A percentile compares a stretch with the other conserved stretches of the same genome.
phyloP scores from a whole-genome alignment of 106 monocot genomes.

The Allium fistulosum region DNA sequence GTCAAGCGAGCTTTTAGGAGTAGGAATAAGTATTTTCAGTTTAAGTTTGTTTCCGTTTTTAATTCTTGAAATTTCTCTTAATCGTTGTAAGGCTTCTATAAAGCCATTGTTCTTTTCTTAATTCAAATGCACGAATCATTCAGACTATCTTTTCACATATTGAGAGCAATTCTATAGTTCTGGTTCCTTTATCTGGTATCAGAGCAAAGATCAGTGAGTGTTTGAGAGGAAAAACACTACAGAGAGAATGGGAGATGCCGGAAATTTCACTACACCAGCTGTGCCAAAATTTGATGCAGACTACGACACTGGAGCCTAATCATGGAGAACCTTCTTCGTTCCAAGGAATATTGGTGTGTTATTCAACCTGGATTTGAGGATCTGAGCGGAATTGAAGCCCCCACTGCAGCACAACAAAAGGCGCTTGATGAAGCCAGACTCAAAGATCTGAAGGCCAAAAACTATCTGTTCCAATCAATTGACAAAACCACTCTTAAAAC shows the following conservation, averaged over 20 bases:
- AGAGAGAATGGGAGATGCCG: not conserved
- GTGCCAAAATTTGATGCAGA: not conserved
- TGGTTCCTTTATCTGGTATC: not conserved
- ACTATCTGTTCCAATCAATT: not conserved
- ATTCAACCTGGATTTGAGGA: not conserved
- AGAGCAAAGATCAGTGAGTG: not conserved
- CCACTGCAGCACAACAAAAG: not conserved
- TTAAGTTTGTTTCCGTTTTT: no score
- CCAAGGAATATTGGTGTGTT: not conserved
- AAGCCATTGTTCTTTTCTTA: no score
- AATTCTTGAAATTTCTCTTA: no score
- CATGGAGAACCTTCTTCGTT: not conserved
- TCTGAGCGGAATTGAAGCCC: not conserved
- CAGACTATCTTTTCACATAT: no score
- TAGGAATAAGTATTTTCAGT: no score
- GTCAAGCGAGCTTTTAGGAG: no score
- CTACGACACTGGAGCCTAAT: not conserved
- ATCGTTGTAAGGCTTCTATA: no score
- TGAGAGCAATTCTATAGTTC: no score
- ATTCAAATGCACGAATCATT: no score
- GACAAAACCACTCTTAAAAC: not conserved
- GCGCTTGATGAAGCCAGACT: not conserved
- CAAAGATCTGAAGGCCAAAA: slow-evolving; percentile 4
- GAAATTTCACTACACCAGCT: not conserved
- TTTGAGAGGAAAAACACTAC: not conserved